Base-by-base conservation (phyloP, 306 rosid genomes). In the Quercus bicolor region DNA sequence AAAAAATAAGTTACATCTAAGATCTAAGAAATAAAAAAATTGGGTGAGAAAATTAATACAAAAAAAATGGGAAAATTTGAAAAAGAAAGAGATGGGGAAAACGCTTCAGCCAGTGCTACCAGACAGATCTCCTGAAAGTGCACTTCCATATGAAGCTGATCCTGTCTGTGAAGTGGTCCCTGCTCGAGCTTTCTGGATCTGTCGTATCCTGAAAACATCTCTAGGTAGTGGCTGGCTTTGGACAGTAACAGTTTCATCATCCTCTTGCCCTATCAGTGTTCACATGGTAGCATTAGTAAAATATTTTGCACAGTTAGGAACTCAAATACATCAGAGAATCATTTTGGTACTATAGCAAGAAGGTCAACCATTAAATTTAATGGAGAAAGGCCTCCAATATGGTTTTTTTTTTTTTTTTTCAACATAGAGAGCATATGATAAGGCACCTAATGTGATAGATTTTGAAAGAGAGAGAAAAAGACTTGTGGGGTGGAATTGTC, bases 61-160 rank as follows among this genome's bases (percentile, higher is more conserved):
- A 40, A 40, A 37, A 34, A 40, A 40, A 40, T 0, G 5, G 5
- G 16, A 2, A 12, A 48, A 12, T 10, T 10, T 48, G 4, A 48
- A 48, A 31, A 20, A 21, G 60, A 56, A 18, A 56, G 79, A 10
- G 54, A 61, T 18, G 18, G 14, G 57, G 75, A 56, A 28, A 28
- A 3, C 18, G 19, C 28, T 73, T 86, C 85, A 92, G 75, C 98
- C 85, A 12, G 93, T 92, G 89, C 94, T 92, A 66, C 98, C 97
- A n/a, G 98, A 95, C 20, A 92, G 77, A 77, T 95, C 98, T 13
- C 98, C 98, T 28, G 98, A 95, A 68, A 91, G 71, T 45, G 91
- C 96, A 84, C 98, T 95, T 87, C 98, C 98, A 75, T 95, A 90
- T 2, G 97, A 95, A 48, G 82, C 94, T 4, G 98, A 95, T 82